Percentiles rank a stretch among this genome's conserved stretches.
phyloP scores from a whole-genome alignment of 129 eudicot genomes.

The Helianthus tuberosus region DNA sequence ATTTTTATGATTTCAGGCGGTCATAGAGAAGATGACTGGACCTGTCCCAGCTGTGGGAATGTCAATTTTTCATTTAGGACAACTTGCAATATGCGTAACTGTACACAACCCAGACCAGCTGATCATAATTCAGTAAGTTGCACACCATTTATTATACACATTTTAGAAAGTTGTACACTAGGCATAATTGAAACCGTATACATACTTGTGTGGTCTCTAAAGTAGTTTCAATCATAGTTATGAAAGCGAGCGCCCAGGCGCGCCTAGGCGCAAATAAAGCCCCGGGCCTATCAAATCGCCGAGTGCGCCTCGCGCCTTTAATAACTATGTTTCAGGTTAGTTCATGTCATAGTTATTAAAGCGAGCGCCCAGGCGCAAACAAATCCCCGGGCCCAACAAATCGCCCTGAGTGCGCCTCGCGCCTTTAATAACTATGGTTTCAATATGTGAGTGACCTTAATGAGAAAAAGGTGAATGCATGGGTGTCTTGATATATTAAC shows the following conservation, averaged over 20 bases:
- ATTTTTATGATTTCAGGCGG: slow-evolving; percentile 65
- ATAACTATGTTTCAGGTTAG: too few relatives aligned
- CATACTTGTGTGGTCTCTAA: neutral
- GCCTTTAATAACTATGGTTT: too few relatives aligned
- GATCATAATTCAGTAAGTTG: slow-evolving; percentile 85
- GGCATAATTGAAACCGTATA: neutral
- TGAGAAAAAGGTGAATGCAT: neutral
- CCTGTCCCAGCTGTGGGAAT: slow-evolving; percentile 96
- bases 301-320: too few relatives aligned
- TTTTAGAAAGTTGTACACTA: slow-evolving; percentile 7
- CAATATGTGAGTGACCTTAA: neutral
- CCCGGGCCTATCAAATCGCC: too few relatives aligned
- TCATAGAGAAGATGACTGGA: slow-evolving; percentile 98
- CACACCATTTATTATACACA: neutral
- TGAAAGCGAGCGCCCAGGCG: too few relatives aligned
- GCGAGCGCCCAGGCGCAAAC: too few relatives aligned
- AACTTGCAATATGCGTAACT: slow-evolving; percentile 93
- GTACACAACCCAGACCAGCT: slow-evolving; percentile 96
- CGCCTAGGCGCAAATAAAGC: too few relatives aligned
- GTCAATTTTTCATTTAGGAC: slow-evolving; percentile 95
- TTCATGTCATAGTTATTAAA: too few relatives aligned
- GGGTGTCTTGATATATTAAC: neutral
- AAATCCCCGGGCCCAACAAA: too few relatives aligned
- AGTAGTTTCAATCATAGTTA: slow-evolving; percentile 1
- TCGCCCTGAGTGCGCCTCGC: too few relatives aligned